Evolutionary conservation across 2,329 filamentous ascomycete species (phyloP).

Genomic region (Cladosporium austrohemisphaericum): DNA sequence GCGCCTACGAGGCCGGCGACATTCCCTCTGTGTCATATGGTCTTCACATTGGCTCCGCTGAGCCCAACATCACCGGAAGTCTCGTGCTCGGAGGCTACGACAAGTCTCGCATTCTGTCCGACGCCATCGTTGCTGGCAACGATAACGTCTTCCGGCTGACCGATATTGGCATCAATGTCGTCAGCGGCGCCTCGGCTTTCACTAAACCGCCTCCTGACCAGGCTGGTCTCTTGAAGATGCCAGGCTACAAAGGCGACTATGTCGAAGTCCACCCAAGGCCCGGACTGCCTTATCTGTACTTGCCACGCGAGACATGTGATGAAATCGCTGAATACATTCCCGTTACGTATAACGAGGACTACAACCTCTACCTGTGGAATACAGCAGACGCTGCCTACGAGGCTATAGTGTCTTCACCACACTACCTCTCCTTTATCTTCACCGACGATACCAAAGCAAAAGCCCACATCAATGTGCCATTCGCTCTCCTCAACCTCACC

Average conservation of each 20-base stretch:
- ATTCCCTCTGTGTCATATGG: conserved; percentile 20
- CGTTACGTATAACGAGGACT: conserved; percentile 22
- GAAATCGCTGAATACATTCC: conserved; percentile 29
- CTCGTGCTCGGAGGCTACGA: conserved; percentile 23
- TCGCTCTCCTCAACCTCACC: conserved; percentile 36
- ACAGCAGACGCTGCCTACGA: conserved; percentile 30
- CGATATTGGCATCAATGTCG: conserved; percentile 43
- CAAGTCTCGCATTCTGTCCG: conserved; percentile 16
- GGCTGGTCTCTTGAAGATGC: conserved; percentile 3
- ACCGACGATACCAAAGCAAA: conserved; percentile 24
- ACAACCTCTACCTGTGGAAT: conserved; percentile 31
- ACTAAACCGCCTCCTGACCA: conserved; percentile 20
- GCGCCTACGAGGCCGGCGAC: conserved; percentile 16
- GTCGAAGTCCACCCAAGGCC: conserved; percentile 23
- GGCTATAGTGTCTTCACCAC: conserved; percentile 40
- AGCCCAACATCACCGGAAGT: conserved; percentile 14
- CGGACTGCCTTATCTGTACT: conserved; percentile 26
- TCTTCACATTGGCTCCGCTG: conserved; percentile 19
- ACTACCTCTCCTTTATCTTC: conserved; percentile 42
- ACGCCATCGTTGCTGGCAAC: conserved; percentile 15
- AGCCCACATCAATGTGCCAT: conserved; percentile 43
- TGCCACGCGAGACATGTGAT: conserved; percentile 30
- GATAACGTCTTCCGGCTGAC: conserved; percentile 27
- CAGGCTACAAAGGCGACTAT: neutral
- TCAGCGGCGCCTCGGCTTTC: conserved; percentile 41